Evolutionary conservation across 2,329 filamentous ascomycete genomes (phyloP), one percentile per base, ranked within the genome.

Genomic region (Apiospora hydei): DNA sequence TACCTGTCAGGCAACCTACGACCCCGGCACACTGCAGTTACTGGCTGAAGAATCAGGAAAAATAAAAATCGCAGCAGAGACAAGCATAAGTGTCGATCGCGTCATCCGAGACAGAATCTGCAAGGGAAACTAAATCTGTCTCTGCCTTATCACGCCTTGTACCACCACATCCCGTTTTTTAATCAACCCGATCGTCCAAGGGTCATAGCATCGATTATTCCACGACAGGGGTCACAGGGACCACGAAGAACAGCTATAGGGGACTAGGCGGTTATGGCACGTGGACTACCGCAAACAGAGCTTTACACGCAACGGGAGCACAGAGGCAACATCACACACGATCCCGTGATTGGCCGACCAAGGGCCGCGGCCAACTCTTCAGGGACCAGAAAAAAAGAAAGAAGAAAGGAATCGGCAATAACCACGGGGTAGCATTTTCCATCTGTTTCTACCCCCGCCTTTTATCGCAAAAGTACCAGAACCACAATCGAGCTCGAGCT

Each of bases 131-230:
- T 41, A 13, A 64, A 64, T 64, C 10, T 64, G 57, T 64, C 57
- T 64, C 57, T 64, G 57, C 57, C 57, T 41, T 64, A 64, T 64
- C 57, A 64, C 57, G 57, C 34, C 57, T 64, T 64, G 57, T 64
- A 41, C 57, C 3, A 64, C 57, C 21, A 4, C 57, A 6, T 21
- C 53, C 14, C 6, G 53, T 21, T 41, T 26, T 34, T 30, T 30
- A 30, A 61, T 18, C 53, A 61, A 4, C 26, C 57, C 18, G 30
- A n/a, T 41, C 34, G 7, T 64, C 34, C 44, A 46, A 16, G 11
- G 13, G 18, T 38, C 30, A 21, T 30, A 13, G 53, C 57, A 16
- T n/a, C 41, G 10, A 43, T 43, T n/a, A 38, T 41, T n/a, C 18
- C 57, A 64, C 57, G 21, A 24, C 57, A 64, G 57, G 34, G 34